Conservation (phyloP, 768 basidiomycete genomes). For the Serendipita sp. region DNA sequence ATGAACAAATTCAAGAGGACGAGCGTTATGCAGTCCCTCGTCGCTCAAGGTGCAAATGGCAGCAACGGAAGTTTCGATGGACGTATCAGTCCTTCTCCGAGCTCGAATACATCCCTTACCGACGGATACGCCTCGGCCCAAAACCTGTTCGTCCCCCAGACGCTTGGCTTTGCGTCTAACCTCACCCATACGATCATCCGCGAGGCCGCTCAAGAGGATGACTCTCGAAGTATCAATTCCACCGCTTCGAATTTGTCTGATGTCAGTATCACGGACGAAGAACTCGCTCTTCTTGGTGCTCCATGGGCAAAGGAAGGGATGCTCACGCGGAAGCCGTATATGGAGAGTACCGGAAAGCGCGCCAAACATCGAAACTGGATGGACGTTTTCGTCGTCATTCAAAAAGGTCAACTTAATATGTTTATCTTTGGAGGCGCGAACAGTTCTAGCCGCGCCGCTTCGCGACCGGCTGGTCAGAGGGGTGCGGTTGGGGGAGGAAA, state of each 20-base stretch:
- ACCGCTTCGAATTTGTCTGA: conserved; percentile 49
- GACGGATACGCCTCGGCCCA: conserved; percentile 56
- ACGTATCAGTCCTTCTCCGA: conserved; percentile 85
- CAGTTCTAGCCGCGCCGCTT: conserved; percentile 2
- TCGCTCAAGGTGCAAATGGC: conserved; percentile 58
- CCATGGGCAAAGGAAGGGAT: conserved; percentile 99
- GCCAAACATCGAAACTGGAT: conserved; percentile 84
- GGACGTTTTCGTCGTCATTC: conserved; percentile 91
- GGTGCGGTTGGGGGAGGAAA: conserved; percentile 82
- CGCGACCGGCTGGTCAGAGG: conserved; percentile 33
- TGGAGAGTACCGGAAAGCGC: conserved; percentile 69
- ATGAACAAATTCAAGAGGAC: conserved; percentile 48
- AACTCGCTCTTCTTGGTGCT: conserved; percentile 83
- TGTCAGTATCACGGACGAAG: conserved; percentile 86
- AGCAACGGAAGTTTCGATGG: conserved; percentile 75
- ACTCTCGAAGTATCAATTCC: conserved; percentile 53
- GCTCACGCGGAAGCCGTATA: conserved; percentile 87
- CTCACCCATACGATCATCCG: conserved; percentile 85
- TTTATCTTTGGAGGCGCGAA: conserved; percentile 73
- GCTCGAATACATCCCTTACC: conserved; percentile 76
- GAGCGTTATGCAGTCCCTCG: conserved; percentile 78
- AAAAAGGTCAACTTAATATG: conserved; percentile 88
- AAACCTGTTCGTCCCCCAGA: conserved; percentile 58
- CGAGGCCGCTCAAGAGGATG: conserved; percentile 82
- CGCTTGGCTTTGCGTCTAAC: conserved; percentile 93